A percentile compares a stretch with the other conserved stretches of the same genome.
Conservation (phyloP, 176 grass and related monocot genomes). For the Oryza brachyantha region DNA sequence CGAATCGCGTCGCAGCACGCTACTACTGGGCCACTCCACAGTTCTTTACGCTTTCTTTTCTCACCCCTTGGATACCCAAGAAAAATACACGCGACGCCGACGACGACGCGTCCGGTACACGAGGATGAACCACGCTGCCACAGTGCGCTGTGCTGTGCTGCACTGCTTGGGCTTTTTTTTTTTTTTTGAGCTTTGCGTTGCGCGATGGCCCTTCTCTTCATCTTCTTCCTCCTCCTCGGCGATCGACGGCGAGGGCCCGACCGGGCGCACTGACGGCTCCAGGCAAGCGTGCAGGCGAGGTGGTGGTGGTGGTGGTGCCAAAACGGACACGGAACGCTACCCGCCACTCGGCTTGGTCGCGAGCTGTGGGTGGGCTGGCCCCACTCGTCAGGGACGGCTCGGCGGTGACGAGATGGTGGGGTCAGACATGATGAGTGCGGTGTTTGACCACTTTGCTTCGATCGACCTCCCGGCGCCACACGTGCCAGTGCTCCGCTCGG, state of each 20-base stretch:
- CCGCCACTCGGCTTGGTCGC: background rate
- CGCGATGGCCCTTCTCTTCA: too few species aligned
- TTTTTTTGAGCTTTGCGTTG: background rate
- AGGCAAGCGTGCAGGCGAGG: background rate
- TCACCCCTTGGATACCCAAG: too few species aligned
- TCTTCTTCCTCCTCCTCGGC: too few species aligned
- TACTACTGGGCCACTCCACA: too few species aligned
- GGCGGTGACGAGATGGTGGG: too few species aligned
- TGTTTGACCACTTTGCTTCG: conserved; percentile 13
- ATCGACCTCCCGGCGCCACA: background rate
- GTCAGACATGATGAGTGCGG: background rate
- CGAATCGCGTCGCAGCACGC: too few species aligned
- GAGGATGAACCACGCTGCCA: background rate
- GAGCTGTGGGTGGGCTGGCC: background rate
- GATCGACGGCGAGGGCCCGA: conserved; percentile 21
- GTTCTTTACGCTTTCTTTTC: too few species aligned
- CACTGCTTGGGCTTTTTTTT: background rate
- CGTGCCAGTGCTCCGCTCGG: background rate
- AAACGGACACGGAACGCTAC: background rate
- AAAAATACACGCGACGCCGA: background rate
- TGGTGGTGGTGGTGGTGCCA: background rate
- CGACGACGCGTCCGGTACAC: too few species aligned
- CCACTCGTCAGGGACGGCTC: background rate
- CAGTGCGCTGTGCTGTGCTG: too few species aligned
- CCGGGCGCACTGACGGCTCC: conserved; percentile 26